These are phyloP conservation scores for Tremellales sp. DNA, from an alignment of 1,284 basidiomycete genomes.

Conservation along the genomic window DNA sequence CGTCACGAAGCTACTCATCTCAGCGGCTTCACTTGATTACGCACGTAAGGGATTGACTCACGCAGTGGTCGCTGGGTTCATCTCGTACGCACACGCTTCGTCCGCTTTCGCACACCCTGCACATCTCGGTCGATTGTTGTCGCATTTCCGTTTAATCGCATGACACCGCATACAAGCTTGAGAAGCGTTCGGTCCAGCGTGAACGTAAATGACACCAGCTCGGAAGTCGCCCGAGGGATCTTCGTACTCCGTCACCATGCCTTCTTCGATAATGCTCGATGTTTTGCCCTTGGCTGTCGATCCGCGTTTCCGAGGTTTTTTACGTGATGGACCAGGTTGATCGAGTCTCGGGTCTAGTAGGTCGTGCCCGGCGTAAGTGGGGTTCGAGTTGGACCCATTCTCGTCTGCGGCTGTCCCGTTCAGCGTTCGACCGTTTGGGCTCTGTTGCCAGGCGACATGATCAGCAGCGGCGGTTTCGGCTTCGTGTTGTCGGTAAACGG, in stretches of 20 bases:
- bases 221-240: conserved; percentile 29
- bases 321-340: background rate
- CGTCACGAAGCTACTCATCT: background rate
- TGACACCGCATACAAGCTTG: conserved; percentile 44
- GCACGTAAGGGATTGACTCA: conserved; percentile 14
- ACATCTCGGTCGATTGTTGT: conserved; percentile 37
- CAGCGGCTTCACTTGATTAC: background rate
- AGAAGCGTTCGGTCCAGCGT: conserved; percentile 33
- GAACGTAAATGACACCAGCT: conserved; percentile 36
- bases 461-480: too few relatives aligned
- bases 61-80: conserved; percentile 37
- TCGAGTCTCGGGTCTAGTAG: too few relatives aligned
- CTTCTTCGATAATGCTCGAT: conserved; percentile 6
- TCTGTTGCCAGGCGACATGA: background rate
- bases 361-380: too few relatives aligned
- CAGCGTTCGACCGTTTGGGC: too few relatives aligned
- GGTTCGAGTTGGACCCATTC: background rate
- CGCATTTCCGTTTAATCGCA: conserved; percentile 43
- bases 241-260: conserved; percentile 26
- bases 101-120: conserved; percentile 37
- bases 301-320: background rate
- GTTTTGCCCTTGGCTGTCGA: background rate
- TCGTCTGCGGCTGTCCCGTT: background rate
- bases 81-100: conserved; percentile 41
- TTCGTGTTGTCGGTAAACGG: too few relatives aligned